Evolutionary conservation across 257 asterid species (phyloP), one percentile per base, ranked within the genome.

Genomic region (Jaltomata sinuosa): DNA sequence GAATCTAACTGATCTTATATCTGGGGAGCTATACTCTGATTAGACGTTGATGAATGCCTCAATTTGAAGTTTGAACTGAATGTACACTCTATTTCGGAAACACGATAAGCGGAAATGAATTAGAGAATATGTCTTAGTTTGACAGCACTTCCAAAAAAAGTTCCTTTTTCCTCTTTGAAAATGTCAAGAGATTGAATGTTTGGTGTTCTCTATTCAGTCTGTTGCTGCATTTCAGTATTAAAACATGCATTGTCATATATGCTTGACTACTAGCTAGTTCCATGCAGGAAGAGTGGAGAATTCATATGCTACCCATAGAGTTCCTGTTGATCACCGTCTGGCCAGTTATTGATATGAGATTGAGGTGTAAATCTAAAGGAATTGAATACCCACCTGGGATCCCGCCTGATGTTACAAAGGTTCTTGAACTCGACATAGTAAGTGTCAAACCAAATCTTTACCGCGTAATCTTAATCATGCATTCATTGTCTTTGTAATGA

Each of bases 281-380:
- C 25, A 49, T 85, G 85, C 92, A 97, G 99, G 99, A 95, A 85
- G 97, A 91, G 87, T 97, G 99, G 99, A 91, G 96, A 89, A 92
- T 97, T 83, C 93, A 93, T 86, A 95, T 97, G 98, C 94, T 95
- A 53, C 99, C 99, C 1, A 89, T 97, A 81, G 89, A 94, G 47
- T 97, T 97, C 93, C 91, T 95, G 45, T 93, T 97, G 83, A 92
- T 94, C 42, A 91, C 95, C 0, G 97, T 83, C 29, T 84, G 84
- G 11, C 99, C 99, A 21, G 95, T 93, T 53, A 79, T 97, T 12
- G 99, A 97, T 92, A 92, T 97, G 97, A 91, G 94, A 84, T 87
- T 97, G 85, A 91, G 90, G 85, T 97, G 97, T 81, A 97, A 89
- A 87, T 86, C 97, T 29, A 79, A 85, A 40, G 99, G 96, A 85